Evolutionary conservation across 306 rosid species (phyloP).

Genomic region (Begonia masoniana): DNA sequence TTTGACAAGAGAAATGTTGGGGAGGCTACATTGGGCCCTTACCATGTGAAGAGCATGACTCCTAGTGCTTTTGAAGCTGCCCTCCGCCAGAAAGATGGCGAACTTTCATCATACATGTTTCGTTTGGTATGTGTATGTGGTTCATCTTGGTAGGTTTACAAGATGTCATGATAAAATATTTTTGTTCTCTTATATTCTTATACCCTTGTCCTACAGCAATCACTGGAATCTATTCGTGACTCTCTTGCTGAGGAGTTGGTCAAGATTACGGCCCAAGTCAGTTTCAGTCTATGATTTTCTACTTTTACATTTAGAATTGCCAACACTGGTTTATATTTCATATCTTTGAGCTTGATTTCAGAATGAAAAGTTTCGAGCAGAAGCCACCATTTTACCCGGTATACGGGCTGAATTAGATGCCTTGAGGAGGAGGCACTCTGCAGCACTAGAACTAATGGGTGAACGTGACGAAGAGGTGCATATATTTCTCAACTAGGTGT

Average conservation of each 20-base stretch:
- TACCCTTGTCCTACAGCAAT: conserved; percentile 36
- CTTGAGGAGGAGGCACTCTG: conserved; percentile 87
- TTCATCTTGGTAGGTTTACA: neutral
- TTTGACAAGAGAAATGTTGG: conserved; percentile 65
- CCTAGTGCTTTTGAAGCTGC: conserved; percentile 91
- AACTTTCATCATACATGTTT: conserved; percentile 93
- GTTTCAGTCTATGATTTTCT: conserved; percentile 5
- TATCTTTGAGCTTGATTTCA: conserved; percentile 24
- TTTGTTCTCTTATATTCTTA: neutral
- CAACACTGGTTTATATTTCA: neutral
- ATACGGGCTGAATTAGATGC: conserved; percentile 88
- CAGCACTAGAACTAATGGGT: conserved; percentile 99
- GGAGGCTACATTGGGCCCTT: conserved; percentile 68
- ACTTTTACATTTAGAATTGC: neutral
- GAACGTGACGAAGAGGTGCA: conserved; percentile 98
- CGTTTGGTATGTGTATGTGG: conserved; percentile 54
- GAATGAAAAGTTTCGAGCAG: conserved; percentile 88
- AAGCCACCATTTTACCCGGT: conserved; percentile 74
- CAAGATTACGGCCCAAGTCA: conserved; percentile 82
- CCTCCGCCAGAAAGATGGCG: conserved; percentile 98
- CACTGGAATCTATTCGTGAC: conserved; percentile 91
- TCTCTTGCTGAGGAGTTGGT: conserved; percentile 98
- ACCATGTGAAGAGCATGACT: conserved; percentile 91
- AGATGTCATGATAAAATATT: neutral
- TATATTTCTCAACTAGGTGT: conserved; percentile 2